Base-by-base conservation (phyloP, 345 rosid species). In the Litchi chinensis region DNA sequence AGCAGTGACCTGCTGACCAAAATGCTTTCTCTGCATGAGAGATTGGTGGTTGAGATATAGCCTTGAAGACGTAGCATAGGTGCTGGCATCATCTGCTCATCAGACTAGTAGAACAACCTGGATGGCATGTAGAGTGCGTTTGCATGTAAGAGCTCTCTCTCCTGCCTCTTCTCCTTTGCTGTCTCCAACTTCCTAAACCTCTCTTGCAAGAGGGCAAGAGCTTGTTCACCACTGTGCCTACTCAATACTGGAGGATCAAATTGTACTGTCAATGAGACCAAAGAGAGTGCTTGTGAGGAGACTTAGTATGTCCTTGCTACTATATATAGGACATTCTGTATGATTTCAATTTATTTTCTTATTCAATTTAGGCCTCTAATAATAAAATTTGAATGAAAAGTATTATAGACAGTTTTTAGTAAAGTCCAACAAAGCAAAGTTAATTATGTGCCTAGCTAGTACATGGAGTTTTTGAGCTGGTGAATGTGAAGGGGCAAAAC, bases 141-240 rank as follows among this genome's bases (percentile, higher is more conserved):
- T 56, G 80, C 46, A 69, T 75, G 43, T 26, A 84, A 39, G 56
- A 71, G 75, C 72, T 84, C 85, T 70, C 71, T 80, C 59, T 77
- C 87, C 83, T 77, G 84, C 65, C 87, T 87, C 85, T 82, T 85
- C 82, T 82, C 87, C 78, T 86, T 89, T 10, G 75, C 86, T 77
- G 77, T 88, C 71, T 83, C 79, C 69, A 86, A 40, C 82, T 85
- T 77, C 65, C 75, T 86, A 71, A 87, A 86, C 73, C 90, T 86
- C 78, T 86, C 90, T 63, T 82, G 91, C 80, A 86, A 50, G 28
- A 88, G 84, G 60, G 84, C 83, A 63, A 70, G 68, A 2, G 81
- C 43, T 7, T 78, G 75, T 19, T 76, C 82, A n/a, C 75, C 32
- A n/a, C 59, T 85, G 78, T 85, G 81, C 82, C 84, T 73, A 46